A percentile compares a stretch with the other conserved stretches of the same genome.
These are phyloP conservation scores for Oenanthe sinensis DNA, from an alignment of 129 eudicot species.

Conservation along the genomic window DNA sequence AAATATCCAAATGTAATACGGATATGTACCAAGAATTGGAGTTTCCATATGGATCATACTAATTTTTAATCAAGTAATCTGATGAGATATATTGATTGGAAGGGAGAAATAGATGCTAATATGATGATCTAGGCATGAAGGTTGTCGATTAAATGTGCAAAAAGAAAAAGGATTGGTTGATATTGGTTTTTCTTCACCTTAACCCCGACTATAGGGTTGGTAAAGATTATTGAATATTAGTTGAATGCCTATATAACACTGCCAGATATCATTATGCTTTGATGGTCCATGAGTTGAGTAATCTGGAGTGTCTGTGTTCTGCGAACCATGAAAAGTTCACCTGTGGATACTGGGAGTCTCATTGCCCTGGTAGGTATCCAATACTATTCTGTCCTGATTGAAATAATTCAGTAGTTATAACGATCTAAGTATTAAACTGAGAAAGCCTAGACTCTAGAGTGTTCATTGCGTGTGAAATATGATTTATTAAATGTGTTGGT, in stretches of 20 bases:
- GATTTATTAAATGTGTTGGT: not conserved
- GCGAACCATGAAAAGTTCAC: not conserved
- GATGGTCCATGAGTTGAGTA: not conserved
- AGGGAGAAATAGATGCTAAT: not conserved
- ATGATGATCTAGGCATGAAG: not conserved
- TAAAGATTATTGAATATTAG: not conserved
- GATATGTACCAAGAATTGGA: constrained; percentile 1
- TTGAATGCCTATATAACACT: not conserved
- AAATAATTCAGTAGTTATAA: not conserved
- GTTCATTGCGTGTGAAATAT: not conserved
- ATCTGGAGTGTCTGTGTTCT: not conserved
- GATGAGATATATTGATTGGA: not conserved
- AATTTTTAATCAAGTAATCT: not conserved
- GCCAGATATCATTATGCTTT: not conserved
- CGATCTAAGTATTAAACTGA: not conserved
- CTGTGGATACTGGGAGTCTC: not conserved
- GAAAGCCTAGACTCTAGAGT: not conserved
- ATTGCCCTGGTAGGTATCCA: not conserved
- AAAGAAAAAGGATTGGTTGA: not conserved
- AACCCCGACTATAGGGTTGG: not conserved
- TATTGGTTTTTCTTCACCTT: not conserved
- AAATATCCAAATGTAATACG: not conserved
- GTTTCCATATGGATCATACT: not conserved
- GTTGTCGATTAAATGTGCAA: not conserved
- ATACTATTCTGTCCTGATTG: not conserved